These are phyloP conservation scores for Aspergillus kassunensis DNA, from an alignment of 495 filamentous ascomycete species.

Conservation along the genomic window DNA sequence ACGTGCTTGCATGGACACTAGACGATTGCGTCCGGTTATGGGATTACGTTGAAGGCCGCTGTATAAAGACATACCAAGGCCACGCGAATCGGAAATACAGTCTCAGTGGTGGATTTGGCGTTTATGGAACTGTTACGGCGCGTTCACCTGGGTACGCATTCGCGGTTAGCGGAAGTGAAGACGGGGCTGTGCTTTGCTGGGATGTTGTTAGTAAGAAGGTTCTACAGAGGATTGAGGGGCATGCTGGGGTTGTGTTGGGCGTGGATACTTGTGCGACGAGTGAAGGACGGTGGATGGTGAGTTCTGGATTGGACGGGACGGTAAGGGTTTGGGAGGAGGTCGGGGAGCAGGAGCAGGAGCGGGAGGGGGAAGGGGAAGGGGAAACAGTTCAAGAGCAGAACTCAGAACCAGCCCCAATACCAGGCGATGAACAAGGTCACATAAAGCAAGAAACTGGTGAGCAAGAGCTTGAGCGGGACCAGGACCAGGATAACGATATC, in stretches of 20 bases:
- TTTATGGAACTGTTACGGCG: constrained; percentile 43
- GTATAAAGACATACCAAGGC: constrained; percentile 96
- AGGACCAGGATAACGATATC: constrained; percentile 12
- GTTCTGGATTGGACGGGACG: constrained; percentile 60
- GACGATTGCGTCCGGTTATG: constrained; percentile 87
- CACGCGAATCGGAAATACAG: constrained; percentile 83
- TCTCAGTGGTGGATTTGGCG: constrained; percentile 74
- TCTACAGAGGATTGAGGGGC: constrained; percentile 65
- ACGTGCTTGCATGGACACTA: constrained; percentile 85
- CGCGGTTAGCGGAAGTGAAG: constrained; percentile 79
- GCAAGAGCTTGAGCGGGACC: neutral
- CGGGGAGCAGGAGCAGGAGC: constrained; percentile 6
- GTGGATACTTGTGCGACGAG: constrained; percentile 60
- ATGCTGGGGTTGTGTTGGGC: constrained; percentile 78
- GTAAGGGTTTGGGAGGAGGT: constrained; percentile 58
- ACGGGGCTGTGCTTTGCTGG: constrained; percentile 82
- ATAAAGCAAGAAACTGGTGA: too few relatives aligned
- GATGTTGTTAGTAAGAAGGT: constrained; percentile 81
- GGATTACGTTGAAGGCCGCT: constrained; percentile 85
- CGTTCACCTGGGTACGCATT: constrained; percentile 50
- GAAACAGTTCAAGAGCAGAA: too few relatives aligned
- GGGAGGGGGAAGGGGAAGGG: too few relatives aligned
- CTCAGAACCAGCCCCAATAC: too few relatives aligned
- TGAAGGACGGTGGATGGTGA: constrained; percentile 49
- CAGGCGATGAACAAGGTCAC: too few relatives aligned